Evolutionary conservation across 352 stramenopile species (phyloP).

Genomic region (Globisporangium solare): DNA sequence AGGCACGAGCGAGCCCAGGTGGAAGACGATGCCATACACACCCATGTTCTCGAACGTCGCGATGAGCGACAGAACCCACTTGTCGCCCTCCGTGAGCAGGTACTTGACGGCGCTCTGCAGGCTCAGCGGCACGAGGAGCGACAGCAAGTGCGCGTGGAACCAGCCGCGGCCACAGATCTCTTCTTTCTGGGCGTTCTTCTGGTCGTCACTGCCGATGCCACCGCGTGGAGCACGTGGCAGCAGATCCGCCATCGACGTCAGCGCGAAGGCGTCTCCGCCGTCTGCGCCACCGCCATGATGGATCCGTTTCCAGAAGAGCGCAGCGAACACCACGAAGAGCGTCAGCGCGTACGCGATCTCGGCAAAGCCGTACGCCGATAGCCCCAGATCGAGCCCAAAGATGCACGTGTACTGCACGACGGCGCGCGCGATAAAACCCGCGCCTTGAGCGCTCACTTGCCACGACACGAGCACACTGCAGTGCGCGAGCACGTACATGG

Average conservation of each 20-base stretch:
- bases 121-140: constrained; percentile 68
- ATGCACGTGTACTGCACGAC: constrained; percentile 68
- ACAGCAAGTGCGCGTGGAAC: constrained; percentile 59
- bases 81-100: constrained; percentile 95
- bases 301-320: constrained; percentile 54
- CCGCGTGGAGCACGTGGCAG: constrained; percentile 25
- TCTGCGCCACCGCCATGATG: background rate
- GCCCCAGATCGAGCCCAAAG: constrained; percentile 49
- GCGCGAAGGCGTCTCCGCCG: constrained; percentile 19
- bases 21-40: constrained; percentile 94
- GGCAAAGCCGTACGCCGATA: constrained; percentile 69
- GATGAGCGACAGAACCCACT: constrained; percentile 91
- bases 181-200: constrained; percentile 1
- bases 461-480: constrained; percentile 78
- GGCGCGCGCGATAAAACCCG: constrained; percentile 66
- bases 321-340: constrained; percentile 49
- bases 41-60: constrained; percentile 91
- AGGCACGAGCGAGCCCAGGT: constrained; percentile 93
- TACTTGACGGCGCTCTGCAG: constrained; percentile 97
- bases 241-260: constrained; percentile 49
- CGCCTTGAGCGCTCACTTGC: constrained; percentile 73
- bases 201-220: background rate
- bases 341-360: constrained; percentile 71
- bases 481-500: constrained; percentile 78
- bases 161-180: constrained; percentile 6